These are phyloP conservation scores for Leptomonas seymouri DNA, from an alignment of 208 protist species.

Conservation along the genomic window DNA sequence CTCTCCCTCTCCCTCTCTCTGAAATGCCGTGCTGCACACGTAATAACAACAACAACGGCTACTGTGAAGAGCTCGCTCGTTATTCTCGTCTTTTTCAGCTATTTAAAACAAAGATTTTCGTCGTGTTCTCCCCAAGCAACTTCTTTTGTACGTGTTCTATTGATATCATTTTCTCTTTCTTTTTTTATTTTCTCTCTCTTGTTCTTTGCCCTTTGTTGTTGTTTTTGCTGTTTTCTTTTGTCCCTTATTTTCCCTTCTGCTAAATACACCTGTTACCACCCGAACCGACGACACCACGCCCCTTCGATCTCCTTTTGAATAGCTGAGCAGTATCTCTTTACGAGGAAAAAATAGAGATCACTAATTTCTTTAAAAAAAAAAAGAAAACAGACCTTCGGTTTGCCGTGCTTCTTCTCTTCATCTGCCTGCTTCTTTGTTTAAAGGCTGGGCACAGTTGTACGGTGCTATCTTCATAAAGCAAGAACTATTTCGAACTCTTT, in stretches of 20 bases:
- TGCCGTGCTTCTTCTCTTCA: not conserved
- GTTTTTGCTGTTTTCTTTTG: not conserved
- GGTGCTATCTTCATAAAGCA: not conserved
- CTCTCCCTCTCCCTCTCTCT: not conserved
- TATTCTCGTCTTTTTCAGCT: conserved; percentile 13
- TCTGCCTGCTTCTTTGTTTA: no score
- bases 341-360: conserved; percentile 4
- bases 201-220: no score
- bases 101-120: conserved; percentile 14
- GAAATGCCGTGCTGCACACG: no score
- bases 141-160: no score
- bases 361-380: not conserved
- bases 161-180: conserved; percentile 7
- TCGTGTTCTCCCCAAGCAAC: no score
- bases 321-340: conserved; percentile 9
- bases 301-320: no score
- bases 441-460: no score
- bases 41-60: not conserved
- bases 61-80: conserved; percentile 7
- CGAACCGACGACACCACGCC: no score
- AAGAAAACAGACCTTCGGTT: not conserved
- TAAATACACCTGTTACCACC: no score
- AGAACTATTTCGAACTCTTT: not conserved
- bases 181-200: not conserved
- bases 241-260: conserved; percentile 15